These are phyloP conservation scores for Arachis stenosperma DNA, from an alignment of 306 rosid species.

Conservation along the genomic window DNA sequence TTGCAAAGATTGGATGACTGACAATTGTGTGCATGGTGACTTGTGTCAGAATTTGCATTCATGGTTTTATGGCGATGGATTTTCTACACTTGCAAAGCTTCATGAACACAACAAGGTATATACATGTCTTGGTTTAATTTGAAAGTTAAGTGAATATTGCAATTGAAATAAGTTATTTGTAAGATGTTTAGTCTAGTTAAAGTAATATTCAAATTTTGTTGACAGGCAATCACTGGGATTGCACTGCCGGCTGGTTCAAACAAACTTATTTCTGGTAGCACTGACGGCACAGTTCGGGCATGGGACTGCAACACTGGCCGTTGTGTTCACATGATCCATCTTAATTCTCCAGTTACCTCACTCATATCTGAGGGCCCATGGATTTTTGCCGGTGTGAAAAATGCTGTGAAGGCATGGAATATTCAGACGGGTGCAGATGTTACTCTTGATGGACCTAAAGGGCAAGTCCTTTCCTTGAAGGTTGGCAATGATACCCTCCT, in stretches of 20 bases:
- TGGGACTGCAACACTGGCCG: slow-evolving; percentile 54
- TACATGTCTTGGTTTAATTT: background rate
- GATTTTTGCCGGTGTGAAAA: slow-evolving; percentile 44
- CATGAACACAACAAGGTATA: slow-evolving; percentile 56
- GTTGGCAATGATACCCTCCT: slow-evolving; percentile 37
- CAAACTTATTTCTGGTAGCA: slow-evolving; percentile 20
- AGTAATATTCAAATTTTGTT: background rate
- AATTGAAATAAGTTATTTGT: no score
- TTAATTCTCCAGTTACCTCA: slow-evolving; percentile 36
- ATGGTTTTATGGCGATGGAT: slow-evolving; percentile 45
- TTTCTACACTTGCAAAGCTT: slow-evolving; percentile 45
- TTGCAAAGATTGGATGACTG: slow-evolving; percentile 45
- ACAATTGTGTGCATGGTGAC: slow-evolving; percentile 45
- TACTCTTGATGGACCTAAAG: slow-evolving; percentile 40
- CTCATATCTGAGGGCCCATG: slow-evolving; percentile 45
- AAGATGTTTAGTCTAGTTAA: no score
- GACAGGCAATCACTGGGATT: slow-evolving; percentile 52
- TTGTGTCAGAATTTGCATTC: slow-evolving; percentile 45
- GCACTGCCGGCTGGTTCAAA: slow-evolving; percentile 40
- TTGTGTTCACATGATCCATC: slow-evolving; percentile 30
- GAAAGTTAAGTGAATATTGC: background rate
- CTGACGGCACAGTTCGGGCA: slow-evolving; percentile 42
- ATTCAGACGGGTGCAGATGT: slow-evolving; percentile 29
- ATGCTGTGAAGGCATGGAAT: slow-evolving; percentile 54
- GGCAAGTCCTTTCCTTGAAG: slow-evolving; percentile 40